These are phyloP conservation scores for Zymoseptoria passerinii DNA, from an alignment of 2,329 filamentous ascomycete genomes.

Conservation along the genomic window DNA sequence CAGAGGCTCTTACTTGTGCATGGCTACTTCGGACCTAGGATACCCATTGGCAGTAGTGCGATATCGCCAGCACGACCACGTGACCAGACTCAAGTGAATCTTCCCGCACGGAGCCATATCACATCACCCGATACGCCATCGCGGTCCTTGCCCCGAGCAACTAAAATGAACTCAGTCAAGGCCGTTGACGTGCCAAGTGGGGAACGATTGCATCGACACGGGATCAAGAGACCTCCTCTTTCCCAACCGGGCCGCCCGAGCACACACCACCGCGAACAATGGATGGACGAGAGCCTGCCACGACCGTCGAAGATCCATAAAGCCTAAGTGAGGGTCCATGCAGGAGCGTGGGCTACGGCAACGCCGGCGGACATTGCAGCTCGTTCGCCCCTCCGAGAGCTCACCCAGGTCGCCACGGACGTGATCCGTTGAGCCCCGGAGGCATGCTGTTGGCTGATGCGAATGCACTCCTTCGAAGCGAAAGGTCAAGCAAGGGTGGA, in stretches of 20 bases:
- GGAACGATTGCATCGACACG: background rate
- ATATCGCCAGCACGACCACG: background rate
- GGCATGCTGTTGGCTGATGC: conserved; percentile 35
- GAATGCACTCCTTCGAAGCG: background rate
- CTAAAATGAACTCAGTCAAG: background rate
- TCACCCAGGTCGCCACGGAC: conserved; percentile 35
- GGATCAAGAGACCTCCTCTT: background rate
- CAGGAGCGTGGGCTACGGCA: conserved; percentile 6
- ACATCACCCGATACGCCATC: background rate
- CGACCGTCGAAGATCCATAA: conserved; percentile 25
- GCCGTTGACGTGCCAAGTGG: conserved; percentile 1
- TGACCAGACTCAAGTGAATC: background rate
- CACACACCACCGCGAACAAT: conserved; percentile 23
- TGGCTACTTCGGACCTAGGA: background rate
- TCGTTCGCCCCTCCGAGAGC: conserved; percentile 14
- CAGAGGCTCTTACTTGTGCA: background rate
- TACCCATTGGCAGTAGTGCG: background rate
- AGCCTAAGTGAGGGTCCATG: background rate
- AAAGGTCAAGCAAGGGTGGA: background rate
- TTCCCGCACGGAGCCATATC: background rate
- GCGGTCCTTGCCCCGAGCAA: background rate
- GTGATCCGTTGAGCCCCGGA: conserved; percentile 36
- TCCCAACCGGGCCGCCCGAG: background rate
- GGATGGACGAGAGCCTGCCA: conserved; percentile 41
- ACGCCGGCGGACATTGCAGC: conserved; percentile 21